A percentile compares a stretch with the other conserved stretches of the same genome.
phyloP scores from a whole-genome alignment of 1,139 yeast species.

The Saccharomyces hybrid region DNA sequence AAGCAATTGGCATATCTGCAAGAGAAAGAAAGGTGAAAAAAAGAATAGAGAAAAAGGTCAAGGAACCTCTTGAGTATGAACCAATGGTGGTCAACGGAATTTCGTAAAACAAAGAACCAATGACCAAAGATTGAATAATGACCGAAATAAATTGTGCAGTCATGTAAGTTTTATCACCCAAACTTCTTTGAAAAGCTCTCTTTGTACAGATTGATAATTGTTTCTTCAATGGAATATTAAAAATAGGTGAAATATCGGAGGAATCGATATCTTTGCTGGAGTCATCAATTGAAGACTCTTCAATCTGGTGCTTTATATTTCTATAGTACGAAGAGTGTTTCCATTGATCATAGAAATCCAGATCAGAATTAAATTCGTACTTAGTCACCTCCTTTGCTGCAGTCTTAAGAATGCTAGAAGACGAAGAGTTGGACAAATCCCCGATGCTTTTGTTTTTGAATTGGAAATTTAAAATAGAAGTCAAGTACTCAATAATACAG shows the following conservation, averaged over 20 bases:
- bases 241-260: constrained; percentile 35
- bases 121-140: constrained; percentile 41
- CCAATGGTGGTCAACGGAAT: constrained; percentile 39
- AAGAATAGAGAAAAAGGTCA: constrained; percentile 44
- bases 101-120: constrained; percentile 45
- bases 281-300: neutral
- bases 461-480: constrained; percentile 43
- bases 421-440: neutral
- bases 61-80: constrained; percentile 48
- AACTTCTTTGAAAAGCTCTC: constrained; percentile 41
- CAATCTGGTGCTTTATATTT: constrained; percentile 34
- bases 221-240: constrained; percentile 32
- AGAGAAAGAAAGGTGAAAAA: constrained; percentile 43
- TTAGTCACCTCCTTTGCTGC: neutral
- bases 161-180: constrained; percentile 41
- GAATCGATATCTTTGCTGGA: constrained; percentile 26
- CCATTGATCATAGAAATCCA: constrained; percentile 62
- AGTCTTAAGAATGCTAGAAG: neutral
- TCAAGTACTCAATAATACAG: constrained; percentile 48
- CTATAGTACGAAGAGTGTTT: constrained; percentile 40
- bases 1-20: constrained; percentile 43
- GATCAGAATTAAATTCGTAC: constrained; percentile 29
- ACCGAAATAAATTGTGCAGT: constrained; percentile 40
- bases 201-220: constrained; percentile 38
- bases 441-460: constrained; percentile 3